Evolutionary conservation across 176 grass and related monocot genomes (phyloP).

Genomic region (Musa itinerans): DNA sequence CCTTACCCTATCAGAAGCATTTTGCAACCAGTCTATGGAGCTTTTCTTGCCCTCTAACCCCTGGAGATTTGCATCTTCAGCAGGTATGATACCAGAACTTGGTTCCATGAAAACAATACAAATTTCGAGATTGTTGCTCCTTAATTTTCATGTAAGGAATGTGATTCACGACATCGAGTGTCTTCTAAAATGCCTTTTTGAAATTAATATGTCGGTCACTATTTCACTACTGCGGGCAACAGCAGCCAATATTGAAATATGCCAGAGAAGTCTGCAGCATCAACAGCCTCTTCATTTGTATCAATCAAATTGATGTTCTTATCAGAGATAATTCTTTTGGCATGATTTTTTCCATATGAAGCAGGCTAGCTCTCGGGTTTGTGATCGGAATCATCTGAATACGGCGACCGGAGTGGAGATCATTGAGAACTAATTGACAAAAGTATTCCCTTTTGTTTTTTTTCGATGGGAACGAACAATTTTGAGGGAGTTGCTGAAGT

Average conservation of each 20-base stretch:
- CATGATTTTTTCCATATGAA: constrained; percentile 31
- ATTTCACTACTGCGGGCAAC: constrained; percentile 71
- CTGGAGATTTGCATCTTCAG: constrained; percentile 5
- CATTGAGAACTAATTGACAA: constrained; percentile 48
- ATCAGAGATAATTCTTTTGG: constrained; percentile 18
- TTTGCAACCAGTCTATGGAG: constrained; percentile 21
- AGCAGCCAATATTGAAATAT: constrained; percentile 93
- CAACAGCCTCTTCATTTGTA: constrained; percentile 17
- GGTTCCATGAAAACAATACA: constrained; percentile 11
- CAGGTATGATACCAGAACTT: constrained; percentile 20
- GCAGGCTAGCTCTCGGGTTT: constrained; percentile 9
- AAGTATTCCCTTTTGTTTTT: constrained; percentile 38
- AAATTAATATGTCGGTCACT: constrained; percentile 18
- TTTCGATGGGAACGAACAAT: constrained; percentile 73
- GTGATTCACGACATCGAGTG: constrained; percentile 11
- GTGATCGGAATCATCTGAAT: constrained; percentile 37
- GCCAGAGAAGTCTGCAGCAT: constrained; percentile 99
- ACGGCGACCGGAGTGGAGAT: constrained; percentile 37
- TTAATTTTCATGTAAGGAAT: constrained; percentile 21
- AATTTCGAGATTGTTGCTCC: constrained; percentile 15
- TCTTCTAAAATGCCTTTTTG: constrained; percentile 21
- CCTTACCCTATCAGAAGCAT: constrained; percentile 24
- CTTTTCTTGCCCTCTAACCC: constrained; percentile 18
- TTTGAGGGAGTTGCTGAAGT: constrained; percentile 57
- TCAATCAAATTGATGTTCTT: constrained; percentile 13